phyloP scores from a whole-genome alignment of 345 rosid species.

The Salix purpurea region DNA sequence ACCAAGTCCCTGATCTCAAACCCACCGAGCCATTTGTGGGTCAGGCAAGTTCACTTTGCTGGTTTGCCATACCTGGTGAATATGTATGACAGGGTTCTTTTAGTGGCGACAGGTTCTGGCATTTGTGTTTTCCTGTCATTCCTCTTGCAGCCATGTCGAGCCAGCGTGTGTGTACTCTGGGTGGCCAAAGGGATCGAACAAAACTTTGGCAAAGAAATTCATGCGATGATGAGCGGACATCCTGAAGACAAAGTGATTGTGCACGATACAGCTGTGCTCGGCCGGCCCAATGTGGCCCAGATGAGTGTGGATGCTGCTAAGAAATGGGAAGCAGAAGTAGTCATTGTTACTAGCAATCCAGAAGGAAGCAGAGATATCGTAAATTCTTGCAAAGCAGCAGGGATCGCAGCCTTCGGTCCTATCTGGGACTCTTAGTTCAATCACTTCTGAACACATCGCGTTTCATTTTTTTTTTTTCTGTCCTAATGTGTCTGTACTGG shows the following conservation, averaged over 20 bases:
- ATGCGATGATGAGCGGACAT: conserved; percentile 46
- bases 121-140: conserved; percentile 80
- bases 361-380: conserved; percentile 82
- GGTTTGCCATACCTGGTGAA: conserved; percentile 71
- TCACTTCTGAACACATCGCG: too few relatives aligned
- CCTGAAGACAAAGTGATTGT: conserved; percentile 57
- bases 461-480: background rate
- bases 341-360: conserved; percentile 84
- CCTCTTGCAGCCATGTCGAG: conserved; percentile 59
- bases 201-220: conserved; percentile 64
- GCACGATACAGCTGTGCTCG: conserved; percentile 59
- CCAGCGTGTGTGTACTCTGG: conserved; percentile 62
- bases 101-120: conserved; percentile 85
- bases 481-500: background rate
- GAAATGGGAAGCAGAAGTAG: conserved; percentile 66
- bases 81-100: conserved; percentile 66
- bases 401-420: conserved; percentile 81
- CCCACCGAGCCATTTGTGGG: conserved; percentile 80
- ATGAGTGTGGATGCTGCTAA: conserved; percentile 64
- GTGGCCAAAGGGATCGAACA: conserved; percentile 71
- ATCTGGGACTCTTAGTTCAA: conserved; percentile 71
- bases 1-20: conserved; percentile 58
- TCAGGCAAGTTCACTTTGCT: conserved; percentile 65
- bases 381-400: conserved; percentile 52
- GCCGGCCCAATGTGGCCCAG: conserved; percentile 65